Evolutionary conservation across 257 asterid genomes (phyloP).

Genomic region (Lithospermum erythrorhizon): DNA sequence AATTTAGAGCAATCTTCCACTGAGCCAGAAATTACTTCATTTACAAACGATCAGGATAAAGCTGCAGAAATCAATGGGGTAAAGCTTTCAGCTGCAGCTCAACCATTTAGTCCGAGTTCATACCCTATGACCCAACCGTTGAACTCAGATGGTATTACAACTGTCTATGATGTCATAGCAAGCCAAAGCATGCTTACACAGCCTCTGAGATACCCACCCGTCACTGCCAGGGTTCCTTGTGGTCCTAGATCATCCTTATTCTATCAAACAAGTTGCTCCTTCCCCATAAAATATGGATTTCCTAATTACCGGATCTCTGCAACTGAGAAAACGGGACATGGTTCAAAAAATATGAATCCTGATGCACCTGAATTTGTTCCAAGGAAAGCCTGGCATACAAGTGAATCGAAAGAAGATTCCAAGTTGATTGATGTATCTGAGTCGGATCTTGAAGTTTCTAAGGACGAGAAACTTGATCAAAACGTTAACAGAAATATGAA

Average conservation of each 20-base stretch:
- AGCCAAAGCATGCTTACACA: slow-evolving; percentile 52
- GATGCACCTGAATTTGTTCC: slow-evolving; percentile 95
- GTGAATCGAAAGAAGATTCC: slow-evolving; percentile 38
- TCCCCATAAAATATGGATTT: slow-evolving; percentile 47
- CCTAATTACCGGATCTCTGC: slow-evolving; percentile 43
- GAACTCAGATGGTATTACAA: slow-evolving; percentile 32
- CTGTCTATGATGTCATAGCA: slow-evolving; percentile 54
- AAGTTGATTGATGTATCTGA: slow-evolving; percentile 24
- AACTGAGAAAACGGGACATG: slow-evolving; percentile 31
- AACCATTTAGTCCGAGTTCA: slow-evolving; percentile 77
- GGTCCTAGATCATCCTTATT: slow-evolving; percentile 91
- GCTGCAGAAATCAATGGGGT: slow-evolving; percentile 55
- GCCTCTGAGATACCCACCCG: slow-evolving; percentile 63
- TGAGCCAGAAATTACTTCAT: slow-evolving; percentile 29
- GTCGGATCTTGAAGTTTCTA: slow-evolving; percentile 22
- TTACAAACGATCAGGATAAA: slow-evolving; percentile 40
- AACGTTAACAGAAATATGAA: slow-evolving; percentile 24
- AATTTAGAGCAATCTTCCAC: slow-evolving; percentile 26
- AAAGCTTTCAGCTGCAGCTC: slow-evolving; percentile 92
- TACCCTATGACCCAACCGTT: slow-evolving; percentile 38
- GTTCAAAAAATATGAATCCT: slow-evolving; percentile 70
- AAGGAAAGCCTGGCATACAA: slow-evolving; percentile 42
- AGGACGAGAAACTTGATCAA: slow-evolving; percentile 33
- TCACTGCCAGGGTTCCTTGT: slow-evolving; percentile 85
- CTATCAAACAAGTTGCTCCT: slow-evolving; percentile 47